Conservation (phyloP, 2,329 filamentous ascomycete species). For the Incumbomyces lentus region DNA sequence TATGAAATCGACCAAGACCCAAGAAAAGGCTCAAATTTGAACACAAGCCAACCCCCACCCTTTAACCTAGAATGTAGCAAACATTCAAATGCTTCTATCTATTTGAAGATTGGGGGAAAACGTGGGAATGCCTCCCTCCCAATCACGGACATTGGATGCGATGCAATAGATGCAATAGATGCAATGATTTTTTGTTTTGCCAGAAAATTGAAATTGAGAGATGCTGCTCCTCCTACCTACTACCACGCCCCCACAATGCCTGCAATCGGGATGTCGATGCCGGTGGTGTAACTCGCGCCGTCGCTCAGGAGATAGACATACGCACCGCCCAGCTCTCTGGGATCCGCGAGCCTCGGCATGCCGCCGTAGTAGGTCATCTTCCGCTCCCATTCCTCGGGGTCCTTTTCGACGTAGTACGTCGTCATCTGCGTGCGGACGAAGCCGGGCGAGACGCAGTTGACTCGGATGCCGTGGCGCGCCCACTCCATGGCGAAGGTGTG, state of each 20-base stretch:
- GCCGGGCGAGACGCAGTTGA: conserved; percentile 17
- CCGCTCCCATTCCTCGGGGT: conserved; percentile 46
- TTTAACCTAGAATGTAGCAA: too few relatives aligned
- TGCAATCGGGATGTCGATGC: conserved; percentile 30
- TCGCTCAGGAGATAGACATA: conserved; percentile 49
- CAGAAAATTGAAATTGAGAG: too few relatives aligned
- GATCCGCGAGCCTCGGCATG: conserved; percentile 44
- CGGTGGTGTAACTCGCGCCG: conserved; percentile 28
- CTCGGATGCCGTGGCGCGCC: conserved; percentile 15
- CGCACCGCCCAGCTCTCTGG: conserved; percentile 45
- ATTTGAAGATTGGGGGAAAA: too few relatives aligned
- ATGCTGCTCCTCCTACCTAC: too few relatives aligned
- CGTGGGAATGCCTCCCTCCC: too few relatives aligned
- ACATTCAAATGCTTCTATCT: too few relatives aligned
- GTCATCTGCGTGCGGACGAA: conserved; percentile 30
- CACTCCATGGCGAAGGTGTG: conserved; percentile 43
- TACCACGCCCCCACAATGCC: conserved; percentile 27
- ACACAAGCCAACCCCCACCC: too few relatives aligned
- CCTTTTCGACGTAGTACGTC: conserved; percentile 42
- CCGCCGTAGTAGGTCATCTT: conserved; percentile 51
- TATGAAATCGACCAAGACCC: too few relatives aligned
- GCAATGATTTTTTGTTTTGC: too few relatives aligned
- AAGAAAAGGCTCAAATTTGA: too few relatives aligned
- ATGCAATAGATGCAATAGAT: too few relatives aligned
- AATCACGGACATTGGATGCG: too few relatives aligned